Evolutionary conservation across 805 yeast species (phyloP).

Genomic region (Candida pseudoglaebosa): DNA sequence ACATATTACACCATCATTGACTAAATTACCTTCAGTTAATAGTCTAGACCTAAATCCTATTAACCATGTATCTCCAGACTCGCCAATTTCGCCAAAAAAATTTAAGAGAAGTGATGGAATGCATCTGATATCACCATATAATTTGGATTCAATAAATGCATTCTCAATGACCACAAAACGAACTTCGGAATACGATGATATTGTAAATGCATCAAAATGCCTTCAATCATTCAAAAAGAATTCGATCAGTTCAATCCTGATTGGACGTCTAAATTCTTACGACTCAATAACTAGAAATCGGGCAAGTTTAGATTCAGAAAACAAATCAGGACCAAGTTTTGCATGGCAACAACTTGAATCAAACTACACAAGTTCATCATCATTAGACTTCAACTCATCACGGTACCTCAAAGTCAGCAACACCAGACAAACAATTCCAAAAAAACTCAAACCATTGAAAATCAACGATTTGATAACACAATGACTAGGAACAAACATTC

Average conservation of each 20-base stretch:
- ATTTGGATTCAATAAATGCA: too few species aligned
- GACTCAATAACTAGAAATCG: background rate
- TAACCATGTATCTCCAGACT: too few species aligned
- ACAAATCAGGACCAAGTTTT: background rate
- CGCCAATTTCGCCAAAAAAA: too few species aligned
- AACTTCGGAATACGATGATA: slow-evolving; percentile 11
- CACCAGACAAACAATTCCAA: background rate
- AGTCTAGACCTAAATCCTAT: too few species aligned
- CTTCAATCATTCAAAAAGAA: slow-evolving; percentile 21
- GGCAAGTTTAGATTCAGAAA: background rate
- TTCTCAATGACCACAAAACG: too few species aligned
- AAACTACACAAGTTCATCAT: background rate
- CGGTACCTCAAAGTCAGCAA: background rate
- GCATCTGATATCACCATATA: too few species aligned
- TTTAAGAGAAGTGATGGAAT: too few species aligned
- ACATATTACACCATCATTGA: background rate
- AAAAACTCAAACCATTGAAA: background rate
- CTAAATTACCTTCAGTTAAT: background rate
- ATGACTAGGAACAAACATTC: too few species aligned
- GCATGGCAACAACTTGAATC: background rate
- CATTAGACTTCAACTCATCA: background rate
- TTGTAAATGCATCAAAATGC: slow-evolving; percentile 35
- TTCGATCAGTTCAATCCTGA: too few species aligned
- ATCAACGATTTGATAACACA: background rate
- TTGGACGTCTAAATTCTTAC: too few species aligned